phyloP scores from a whole-genome alignment of 768 basidiomycete species.

The Lactifluus hygrophoroides region DNA sequence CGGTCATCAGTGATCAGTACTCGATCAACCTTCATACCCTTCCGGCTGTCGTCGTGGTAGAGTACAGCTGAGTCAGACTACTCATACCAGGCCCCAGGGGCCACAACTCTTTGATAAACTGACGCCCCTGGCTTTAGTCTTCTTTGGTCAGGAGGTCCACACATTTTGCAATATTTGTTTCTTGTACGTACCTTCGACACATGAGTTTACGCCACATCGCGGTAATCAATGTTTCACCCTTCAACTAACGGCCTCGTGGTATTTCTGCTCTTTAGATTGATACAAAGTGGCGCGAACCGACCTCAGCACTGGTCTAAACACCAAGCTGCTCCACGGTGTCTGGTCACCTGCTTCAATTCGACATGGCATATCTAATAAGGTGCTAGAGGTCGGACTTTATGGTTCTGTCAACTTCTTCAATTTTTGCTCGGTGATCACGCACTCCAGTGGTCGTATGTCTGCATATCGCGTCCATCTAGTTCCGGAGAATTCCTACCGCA shows the following conservation, averaged over 20 bases:
- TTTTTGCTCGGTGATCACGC: not conserved
- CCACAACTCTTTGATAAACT: not conserved
- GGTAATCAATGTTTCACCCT: constrained; percentile 3
- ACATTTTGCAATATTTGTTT: not conserved
- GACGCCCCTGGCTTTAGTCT: not conserved
- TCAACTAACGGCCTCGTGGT: not conserved
- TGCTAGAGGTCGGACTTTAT: not conserved
- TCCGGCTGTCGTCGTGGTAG: not conserved
- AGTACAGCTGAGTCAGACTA: not conserved
- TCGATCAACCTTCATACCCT: not conserved
- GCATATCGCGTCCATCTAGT: not conserved
- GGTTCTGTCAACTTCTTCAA: not conserved
- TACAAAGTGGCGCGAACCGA: not conserved
- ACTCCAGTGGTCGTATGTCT: not conserved
- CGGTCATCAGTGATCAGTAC: no score
- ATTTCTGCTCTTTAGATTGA: not conserved
- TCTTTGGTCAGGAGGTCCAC: not conserved
- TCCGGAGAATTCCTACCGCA: no score
- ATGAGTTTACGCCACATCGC: not conserved
- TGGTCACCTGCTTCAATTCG: not conserved
- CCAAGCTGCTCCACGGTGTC: not conserved
- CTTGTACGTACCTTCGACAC: not conserved
- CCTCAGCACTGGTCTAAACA: not conserved
- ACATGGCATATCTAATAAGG: not conserved
- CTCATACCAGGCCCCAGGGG: not conserved